Evolutionary conservation across 2,329 filamentous ascomycete species (phyloP).

Genomic region (Botrytis hyacinthi): DNA sequence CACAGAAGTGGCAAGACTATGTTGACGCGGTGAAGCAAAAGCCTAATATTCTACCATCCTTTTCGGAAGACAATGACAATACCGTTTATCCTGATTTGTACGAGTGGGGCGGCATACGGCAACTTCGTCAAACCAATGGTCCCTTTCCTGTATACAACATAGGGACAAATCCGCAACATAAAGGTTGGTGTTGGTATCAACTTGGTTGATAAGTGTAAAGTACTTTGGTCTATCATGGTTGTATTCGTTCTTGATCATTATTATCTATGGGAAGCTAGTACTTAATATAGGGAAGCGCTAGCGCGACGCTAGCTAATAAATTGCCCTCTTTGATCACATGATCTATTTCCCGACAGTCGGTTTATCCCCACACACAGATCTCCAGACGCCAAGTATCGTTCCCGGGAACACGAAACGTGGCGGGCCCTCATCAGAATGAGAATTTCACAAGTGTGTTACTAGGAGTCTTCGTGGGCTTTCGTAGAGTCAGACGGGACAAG

Average conservation of each 20-base stretch:
- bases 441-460: neutral
- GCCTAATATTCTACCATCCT: neutral
- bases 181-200: neutral
- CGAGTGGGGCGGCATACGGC: rapidly evolving
- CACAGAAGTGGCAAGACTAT: neutral
- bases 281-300: no score
- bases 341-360: no score
- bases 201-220: no score
- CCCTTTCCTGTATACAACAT: neutral
- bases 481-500: neutral
- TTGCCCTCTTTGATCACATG: no score
- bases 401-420: neutral
- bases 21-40: neutral
- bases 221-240: no score
- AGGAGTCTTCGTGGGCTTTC: neutral
- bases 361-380: neutral
- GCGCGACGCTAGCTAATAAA: no score
- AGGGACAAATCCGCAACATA: no score
- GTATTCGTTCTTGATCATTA: no score
- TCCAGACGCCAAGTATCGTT: neutral
- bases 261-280: no score
- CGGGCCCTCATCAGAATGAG: neutral
- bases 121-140: neutral
- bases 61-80: neutral
- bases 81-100: neutral